phyloP scores from a whole-genome alignment of 2,329 filamentous ascomycete species.

The Aureobasidium musti region DNA sequence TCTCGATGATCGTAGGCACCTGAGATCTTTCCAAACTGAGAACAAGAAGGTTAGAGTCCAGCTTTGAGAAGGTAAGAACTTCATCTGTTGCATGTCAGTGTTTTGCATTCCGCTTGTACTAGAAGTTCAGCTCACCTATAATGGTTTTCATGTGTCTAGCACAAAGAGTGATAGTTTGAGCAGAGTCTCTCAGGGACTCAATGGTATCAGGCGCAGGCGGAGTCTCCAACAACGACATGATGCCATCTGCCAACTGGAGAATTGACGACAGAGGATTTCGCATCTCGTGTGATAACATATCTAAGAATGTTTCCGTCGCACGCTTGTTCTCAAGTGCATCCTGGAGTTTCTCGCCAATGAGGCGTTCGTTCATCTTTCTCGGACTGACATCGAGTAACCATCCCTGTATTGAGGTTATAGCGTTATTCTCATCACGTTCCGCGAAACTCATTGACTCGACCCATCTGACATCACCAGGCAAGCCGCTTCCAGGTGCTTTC shows the following conservation, averaged over 20 bases:
- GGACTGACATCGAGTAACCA: slow-evolving; percentile 15
- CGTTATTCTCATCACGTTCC: background rate
- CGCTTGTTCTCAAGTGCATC: slow-evolving; percentile 44
- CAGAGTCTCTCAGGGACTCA: slow-evolving; percentile 32
- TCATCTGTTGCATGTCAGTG: slow-evolving; percentile 3
- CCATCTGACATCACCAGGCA: background rate
- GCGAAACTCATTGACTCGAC: background rate
- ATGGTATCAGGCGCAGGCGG: background rate
- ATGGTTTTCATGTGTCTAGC: slow-evolving; percentile 44
- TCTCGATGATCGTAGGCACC: slow-evolving; percentile 41
- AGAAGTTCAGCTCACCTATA: slow-evolving; percentile 34
- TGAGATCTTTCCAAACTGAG: slow-evolving; percentile 47
- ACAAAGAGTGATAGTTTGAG: slow-evolving; percentile 39
- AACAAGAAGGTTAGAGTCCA: slow-evolving; percentile 40
- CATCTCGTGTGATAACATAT: slow-evolving; percentile 46
- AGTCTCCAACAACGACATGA: slow-evolving; percentile 39
- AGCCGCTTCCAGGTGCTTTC: background rate
- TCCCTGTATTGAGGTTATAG: background rate
- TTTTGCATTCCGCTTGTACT: background rate
- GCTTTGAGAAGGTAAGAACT: slow-evolving; percentile 48
- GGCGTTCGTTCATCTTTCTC: slow-evolving; percentile 12
- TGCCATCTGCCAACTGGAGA: slow-evolving; percentile 48
- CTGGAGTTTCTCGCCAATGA: slow-evolving; percentile 36
- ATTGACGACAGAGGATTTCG: slow-evolving; percentile 47
- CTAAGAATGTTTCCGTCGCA: slow-evolving; percentile 40